These are phyloP conservation scores for Emmonsiellopsis sp. DNA, from an alignment of 2,329 filamentous ascomycete species.

Conservation along the genomic window DNA sequence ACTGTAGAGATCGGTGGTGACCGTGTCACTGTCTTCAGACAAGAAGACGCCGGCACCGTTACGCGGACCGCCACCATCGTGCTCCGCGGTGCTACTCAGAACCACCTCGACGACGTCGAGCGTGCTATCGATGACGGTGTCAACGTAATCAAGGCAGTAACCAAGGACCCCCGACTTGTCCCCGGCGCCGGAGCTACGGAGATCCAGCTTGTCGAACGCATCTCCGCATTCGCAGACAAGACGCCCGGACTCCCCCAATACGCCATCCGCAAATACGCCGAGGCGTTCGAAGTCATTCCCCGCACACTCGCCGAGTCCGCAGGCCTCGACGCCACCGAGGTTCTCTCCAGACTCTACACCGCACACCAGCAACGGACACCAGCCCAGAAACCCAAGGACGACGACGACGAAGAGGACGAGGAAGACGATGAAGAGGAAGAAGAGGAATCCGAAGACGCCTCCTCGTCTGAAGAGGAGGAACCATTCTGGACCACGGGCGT, in stretches of 20 bases:
- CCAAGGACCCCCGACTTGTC: slow-evolving; percentile 80
- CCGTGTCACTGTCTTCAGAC: slow-evolving; percentile 94
- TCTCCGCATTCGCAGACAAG: slow-evolving; percentile 83
- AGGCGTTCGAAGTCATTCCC: slow-evolving; percentile 95
- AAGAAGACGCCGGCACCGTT: slow-evolving; percentile 68
- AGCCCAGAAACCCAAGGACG: slow-evolving; percentile 13
- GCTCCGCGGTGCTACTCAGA: slow-evolving; percentile 89
- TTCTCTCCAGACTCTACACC: slow-evolving; percentile 83
- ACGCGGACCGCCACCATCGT: slow-evolving; percentile 92
- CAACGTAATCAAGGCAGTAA: slow-evolving; percentile 97
- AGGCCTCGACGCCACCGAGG: slow-evolving; percentile 93
- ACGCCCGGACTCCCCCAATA: slow-evolving; percentile 90
- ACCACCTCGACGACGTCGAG: slow-evolving; percentile 95
- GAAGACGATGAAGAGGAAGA: slow-evolving; percentile 47
- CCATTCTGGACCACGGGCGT: slow-evolving; percentile 87
- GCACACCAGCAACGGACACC: slow-evolving; percentile 58
- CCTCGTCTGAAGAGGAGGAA: slow-evolving; percentile 50
- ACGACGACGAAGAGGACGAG: slow-evolving; percentile 19
- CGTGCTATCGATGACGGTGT: slow-evolving; percentile 95
- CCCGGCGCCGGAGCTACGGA: slow-evolving; percentile 92
- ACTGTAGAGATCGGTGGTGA: slow-evolving; percentile 96
- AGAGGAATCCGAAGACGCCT: slow-evolving; percentile 41
- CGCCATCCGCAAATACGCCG: slow-evolving; percentile 92
- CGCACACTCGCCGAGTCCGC: slow-evolving; percentile 90
- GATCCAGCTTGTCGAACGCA: slow-evolving; percentile 83